phyloP scores from a whole-genome alignment of 495 filamentous ascomycete species.

The Neurospora sp. region DNA sequence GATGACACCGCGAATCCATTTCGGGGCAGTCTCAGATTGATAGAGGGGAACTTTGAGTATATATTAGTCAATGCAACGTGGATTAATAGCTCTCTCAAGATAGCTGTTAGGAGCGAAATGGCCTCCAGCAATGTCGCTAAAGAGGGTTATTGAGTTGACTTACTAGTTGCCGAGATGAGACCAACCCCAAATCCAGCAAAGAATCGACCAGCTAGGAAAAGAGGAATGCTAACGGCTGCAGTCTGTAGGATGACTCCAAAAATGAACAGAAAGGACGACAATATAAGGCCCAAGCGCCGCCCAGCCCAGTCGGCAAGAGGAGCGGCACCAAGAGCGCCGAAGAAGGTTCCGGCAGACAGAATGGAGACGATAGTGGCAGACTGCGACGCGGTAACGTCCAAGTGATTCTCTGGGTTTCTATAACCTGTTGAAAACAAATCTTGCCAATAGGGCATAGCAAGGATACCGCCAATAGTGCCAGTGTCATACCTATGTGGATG shows the following conservation, averaged over 20 bases:
- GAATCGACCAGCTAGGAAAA: background rate
- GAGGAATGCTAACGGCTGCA: background rate
- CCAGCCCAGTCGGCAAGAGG: background rate
- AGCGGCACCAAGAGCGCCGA: background rate
- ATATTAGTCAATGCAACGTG: background rate
- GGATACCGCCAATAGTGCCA: background rate
- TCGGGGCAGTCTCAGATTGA: background rate
- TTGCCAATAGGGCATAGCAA: background rate
- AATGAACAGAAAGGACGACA: background rate
- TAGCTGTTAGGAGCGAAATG: background rate
- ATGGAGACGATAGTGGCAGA: background rate
- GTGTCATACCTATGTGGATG: background rate
- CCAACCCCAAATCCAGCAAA: background rate
- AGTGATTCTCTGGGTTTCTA: background rate
- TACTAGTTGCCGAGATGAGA: background rate
- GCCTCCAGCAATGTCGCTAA: background rate
- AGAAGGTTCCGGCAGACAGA: background rate
- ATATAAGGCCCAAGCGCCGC: background rate
- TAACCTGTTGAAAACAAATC: background rate
- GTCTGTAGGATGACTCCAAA: background rate
- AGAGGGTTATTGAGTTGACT: background rate
- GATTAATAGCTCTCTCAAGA: background rate
- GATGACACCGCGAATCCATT: background rate
- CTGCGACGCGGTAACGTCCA: background rate
- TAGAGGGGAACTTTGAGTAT: background rate